These are phyloP conservation scores for Aspergillus hancockii DNA, from an alignment of 495 filamentous ascomycete species.

Conservation along the genomic window DNA sequence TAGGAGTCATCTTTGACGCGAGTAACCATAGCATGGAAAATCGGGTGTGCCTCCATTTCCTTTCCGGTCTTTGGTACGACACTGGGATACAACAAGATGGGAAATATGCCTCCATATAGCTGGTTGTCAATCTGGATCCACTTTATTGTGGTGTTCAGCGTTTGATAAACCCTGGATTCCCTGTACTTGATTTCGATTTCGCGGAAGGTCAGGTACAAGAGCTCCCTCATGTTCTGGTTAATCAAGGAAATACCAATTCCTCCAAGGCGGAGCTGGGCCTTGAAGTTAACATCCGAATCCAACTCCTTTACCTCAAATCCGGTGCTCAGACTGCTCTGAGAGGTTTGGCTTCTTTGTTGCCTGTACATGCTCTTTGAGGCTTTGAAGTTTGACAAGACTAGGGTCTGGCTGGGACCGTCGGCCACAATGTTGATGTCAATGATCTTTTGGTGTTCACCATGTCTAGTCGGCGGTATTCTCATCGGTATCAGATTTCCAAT, in stretches of 20 bases:
- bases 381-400: slow-evolving; percentile 94
- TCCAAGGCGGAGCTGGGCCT: slow-evolving; percentile 80
- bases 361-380: slow-evolving; percentile 92
- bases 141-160: slow-evolving; percentile 83
- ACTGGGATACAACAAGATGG: slow-evolving; percentile 93
- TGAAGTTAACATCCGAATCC: slow-evolving; percentile 84
- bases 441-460: slow-evolving; percentile 66
- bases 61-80: slow-evolving; percentile 98
- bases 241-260: slow-evolving; percentile 93
- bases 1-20: slow-evolving; percentile 98
- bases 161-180: slow-evolving; percentile 92
- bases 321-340: slow-evolving; percentile 57
- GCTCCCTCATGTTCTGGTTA: slow-evolving; percentile 86
- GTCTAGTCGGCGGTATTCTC: slow-evolving; percentile 66
- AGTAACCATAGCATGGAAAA: slow-evolving; percentile 86
- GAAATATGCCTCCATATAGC: slow-evolving; percentile 96
- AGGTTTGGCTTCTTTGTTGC: slow-evolving; percentile 63
- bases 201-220: slow-evolving; percentile 91
- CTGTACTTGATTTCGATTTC: slow-evolving; percentile 89
- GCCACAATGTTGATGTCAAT: slow-evolving; percentile 96
- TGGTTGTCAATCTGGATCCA: slow-evolving; percentile 99
- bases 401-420: slow-evolving; percentile 90
- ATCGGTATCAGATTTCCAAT: slow-evolving; percentile 94
- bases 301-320: slow-evolving; percentile 93
- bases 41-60: slow-evolving; percentile 96